Conservation (phyloP, 1,139 yeast species). For the Hemisphaericaspora subhashii region DNA sequence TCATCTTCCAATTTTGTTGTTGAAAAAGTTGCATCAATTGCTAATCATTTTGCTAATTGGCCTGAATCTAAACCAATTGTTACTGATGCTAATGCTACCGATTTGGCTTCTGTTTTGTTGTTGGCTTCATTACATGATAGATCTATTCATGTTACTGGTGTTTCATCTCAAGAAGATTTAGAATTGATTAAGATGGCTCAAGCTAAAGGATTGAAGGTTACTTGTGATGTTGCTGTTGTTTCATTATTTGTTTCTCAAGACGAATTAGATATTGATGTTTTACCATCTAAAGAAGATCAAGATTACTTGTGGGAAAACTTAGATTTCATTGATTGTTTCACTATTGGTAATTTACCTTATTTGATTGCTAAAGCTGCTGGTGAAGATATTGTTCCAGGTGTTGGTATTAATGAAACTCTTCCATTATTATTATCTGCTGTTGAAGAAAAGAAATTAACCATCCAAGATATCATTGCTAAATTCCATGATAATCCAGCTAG, state of each 20-base stretch:
- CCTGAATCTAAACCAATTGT: constrained; percentile 81
- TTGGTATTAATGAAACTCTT: constrained; percentile 76
- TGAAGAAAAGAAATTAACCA: constrained; percentile 65
- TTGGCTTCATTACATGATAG: constrained; percentile 87
- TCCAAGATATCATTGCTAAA: constrained; percentile 69
- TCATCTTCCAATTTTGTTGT: constrained; percentile 75
- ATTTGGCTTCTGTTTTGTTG: constrained; percentile 84
- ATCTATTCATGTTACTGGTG: constrained; percentile 86
- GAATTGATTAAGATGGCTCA: constrained; percentile 84
- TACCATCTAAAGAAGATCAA: constrained; percentile 83
- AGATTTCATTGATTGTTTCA: constrained; percentile 76
- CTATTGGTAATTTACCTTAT: constrained; percentile 80
- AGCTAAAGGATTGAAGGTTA: constrained; percentile 75
- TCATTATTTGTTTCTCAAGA: constrained; percentile 74
- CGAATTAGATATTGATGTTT: constrained; percentile 64
- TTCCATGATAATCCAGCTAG: constrained; percentile 80
- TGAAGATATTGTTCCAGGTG: constrained; percentile 61
- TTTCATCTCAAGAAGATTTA: constrained; percentile 78
- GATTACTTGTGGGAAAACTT: constrained; percentile 78
- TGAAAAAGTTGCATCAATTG: constrained; percentile 71
- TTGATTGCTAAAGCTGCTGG: constrained; percentile 67
- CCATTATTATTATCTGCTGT: constrained; percentile 86
- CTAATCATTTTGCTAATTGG: constrained; percentile 82
- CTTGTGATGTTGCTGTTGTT: constrained; percentile 87
- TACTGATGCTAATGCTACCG: constrained; percentile 91